Evolutionary conservation across 305 asterid genomes (phyloP).

Genomic region (Fraxinus greggii): DNA sequence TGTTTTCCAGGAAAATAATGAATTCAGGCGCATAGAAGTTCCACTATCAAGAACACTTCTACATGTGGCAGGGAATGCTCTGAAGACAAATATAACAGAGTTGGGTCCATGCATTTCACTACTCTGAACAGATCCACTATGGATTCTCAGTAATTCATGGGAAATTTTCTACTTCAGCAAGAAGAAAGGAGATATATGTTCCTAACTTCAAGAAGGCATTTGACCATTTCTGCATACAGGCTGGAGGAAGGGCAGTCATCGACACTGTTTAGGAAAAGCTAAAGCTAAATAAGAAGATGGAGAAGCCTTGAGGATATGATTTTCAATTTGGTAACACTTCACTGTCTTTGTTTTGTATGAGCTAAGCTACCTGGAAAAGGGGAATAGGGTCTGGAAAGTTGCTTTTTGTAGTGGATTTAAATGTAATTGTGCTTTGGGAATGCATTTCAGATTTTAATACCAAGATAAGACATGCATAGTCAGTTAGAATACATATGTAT

Average conservation of each 20-base stretch:
- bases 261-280: conserved; percentile 51
- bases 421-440: conserved; percentile 57
- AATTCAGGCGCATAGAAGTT: conserved; percentile 31
- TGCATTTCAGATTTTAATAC: conserved; percentile 41
- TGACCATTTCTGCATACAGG: conserved; percentile 62
- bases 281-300: conserved; percentile 43
- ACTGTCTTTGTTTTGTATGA: conserved; percentile 58
- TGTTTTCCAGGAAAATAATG: conserved; percentile 38
- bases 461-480: conserved; percentile 37
- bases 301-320: conserved; percentile 57
- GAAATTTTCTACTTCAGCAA: conserved; percentile 12
- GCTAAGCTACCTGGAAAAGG: conserved; percentile 46
- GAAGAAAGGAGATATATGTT: conserved; percentile 29
- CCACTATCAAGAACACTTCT: conserved; percentile 44
- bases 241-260: conserved; percentile 53
- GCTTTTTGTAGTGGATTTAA: conserved; percentile 59
- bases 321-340: conserved; percentile 60
- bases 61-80: conserved; percentile 45
- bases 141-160: conserved; percentile 27
- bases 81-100: conserved; percentile 44
- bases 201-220: conserved; percentile 53
- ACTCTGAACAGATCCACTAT: conserved; percentile 40
- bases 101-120: conserved; percentile 46
- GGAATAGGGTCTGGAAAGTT: conserved; percentile 52
- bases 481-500: conserved; percentile 44